phyloP scores from a whole-genome alignment of 2,329 filamentous ascomycete genomes.

The Venturia nashicola region DNA sequence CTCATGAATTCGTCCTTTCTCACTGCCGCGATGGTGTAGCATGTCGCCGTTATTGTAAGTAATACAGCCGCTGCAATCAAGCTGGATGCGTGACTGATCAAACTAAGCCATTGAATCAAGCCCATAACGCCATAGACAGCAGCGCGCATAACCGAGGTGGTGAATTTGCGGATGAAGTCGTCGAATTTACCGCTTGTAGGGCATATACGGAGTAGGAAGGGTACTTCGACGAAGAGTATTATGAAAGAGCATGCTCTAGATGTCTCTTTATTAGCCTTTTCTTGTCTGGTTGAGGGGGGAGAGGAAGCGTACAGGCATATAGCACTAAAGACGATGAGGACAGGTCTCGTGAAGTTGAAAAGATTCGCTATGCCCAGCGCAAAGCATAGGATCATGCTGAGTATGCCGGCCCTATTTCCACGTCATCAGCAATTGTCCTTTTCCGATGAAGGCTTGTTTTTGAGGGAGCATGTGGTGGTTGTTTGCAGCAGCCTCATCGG shows the following conservation, averaged over 20 bases:
- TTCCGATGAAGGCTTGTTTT: neutral
- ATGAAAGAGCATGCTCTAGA: conserved; percentile 34
- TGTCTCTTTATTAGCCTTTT: neutral
- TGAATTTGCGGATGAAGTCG: conserved; percentile 76
- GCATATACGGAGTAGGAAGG: conserved; percentile 91
- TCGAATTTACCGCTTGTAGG: conserved; percentile 89
- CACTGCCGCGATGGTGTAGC: conserved; percentile 68
- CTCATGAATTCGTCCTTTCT: conserved; percentile 79
- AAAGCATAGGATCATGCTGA: conserved; percentile 53
- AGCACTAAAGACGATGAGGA: conserved; percentile 48
- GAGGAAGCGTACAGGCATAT: conserved; percentile 32
- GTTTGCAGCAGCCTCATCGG: neutral
- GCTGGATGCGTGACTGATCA: conserved; percentile 50
- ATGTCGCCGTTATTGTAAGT: conserved; percentile 61
- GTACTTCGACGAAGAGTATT: conserved; percentile 55
- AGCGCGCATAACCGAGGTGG: conserved; percentile 94
- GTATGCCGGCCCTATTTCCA: conserved; percentile 36
- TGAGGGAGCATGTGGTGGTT: neutral
- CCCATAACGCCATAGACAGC: conserved; percentile 75
- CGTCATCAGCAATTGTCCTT: conserved; percentile 7
- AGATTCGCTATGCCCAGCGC: conserved; percentile 58
- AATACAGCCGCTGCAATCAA: conserved; percentile 80
- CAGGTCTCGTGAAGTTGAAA: conserved; percentile 42
- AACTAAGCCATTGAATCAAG: conserved; percentile 71
- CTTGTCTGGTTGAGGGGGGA: neutral